Evolutionary conservation across 2,329 filamentous ascomycete genomes (phyloP).

Genomic region (Diaporthe aspalathi): DNA sequence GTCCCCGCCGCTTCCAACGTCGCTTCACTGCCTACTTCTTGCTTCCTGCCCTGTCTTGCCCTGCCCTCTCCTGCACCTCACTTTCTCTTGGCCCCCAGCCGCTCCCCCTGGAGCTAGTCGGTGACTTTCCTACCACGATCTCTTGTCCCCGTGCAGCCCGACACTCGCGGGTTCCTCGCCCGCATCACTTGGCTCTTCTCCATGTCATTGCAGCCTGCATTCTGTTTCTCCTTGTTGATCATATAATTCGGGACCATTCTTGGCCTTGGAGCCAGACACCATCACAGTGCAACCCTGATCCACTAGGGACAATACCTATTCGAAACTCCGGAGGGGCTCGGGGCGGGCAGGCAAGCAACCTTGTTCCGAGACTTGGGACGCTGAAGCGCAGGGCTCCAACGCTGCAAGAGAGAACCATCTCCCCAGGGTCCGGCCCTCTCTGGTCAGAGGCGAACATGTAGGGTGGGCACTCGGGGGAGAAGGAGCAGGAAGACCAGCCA

Average conservation of each 20-base stretch:
- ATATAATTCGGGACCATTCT: neutral
- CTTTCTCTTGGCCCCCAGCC: constrained; percentile 29
- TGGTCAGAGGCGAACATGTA: constrained; percentile 32
- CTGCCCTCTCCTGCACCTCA: constrained; percentile 29
- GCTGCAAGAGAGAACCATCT: neutral
- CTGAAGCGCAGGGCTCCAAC: neutral
- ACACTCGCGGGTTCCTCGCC: neutral
- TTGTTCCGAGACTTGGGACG: neutral
- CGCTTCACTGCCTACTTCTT: neutral
- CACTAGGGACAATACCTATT: neutral
- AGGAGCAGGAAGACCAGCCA: constrained; percentile 26
- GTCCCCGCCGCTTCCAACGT: constrained; percentile 27
- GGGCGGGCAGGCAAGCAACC: neutral
- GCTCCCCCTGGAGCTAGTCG: constrained; percentile 15
- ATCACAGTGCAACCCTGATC: neutral
- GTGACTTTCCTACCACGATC: constrained; percentile 20
- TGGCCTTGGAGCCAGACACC: neutral
- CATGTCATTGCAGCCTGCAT: constrained; percentile 18
- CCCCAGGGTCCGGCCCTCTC: constrained; percentile 17
- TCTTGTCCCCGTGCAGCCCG: constrained; percentile 25
- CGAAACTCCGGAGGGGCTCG: neutral
- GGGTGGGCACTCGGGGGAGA: constrained; percentile 26
- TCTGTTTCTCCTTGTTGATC: neutral
- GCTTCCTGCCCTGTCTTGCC: constrained; percentile 18
- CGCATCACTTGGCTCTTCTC: constrained; percentile 26